These are phyloP conservation scores for Rubia tinctorum DNA, from an alignment of 305 asterid species.

Conservation along the genomic window DNA sequence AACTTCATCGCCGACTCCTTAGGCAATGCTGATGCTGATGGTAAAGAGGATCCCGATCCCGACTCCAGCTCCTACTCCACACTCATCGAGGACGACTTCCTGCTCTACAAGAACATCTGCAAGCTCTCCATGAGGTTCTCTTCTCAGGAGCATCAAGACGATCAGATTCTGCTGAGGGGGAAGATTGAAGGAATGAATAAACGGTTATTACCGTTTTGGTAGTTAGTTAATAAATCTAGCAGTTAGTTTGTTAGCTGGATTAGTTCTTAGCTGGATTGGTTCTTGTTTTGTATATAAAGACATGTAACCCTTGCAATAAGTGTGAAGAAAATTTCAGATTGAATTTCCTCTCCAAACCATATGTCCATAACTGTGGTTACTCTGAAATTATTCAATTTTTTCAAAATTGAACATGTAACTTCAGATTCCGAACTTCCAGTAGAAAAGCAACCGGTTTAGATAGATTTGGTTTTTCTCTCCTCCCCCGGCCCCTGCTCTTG, in stretches of 20 bases:
- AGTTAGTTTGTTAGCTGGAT: too few species aligned
- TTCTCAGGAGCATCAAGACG: conserved; percentile 80
- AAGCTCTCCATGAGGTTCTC: conserved; percentile 96
- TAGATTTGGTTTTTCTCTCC: conserved; percentile 33
- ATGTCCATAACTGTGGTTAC: too few species aligned
- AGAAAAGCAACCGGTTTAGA: conserved; percentile 19
- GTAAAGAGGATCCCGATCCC: conserved; percentile 25
- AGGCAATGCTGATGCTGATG: too few species aligned
- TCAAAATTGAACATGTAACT: background rate
- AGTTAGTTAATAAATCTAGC: too few species aligned
- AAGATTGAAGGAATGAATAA: too few species aligned
- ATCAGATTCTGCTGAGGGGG: conserved; percentile 93
- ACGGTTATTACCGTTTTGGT: too few species aligned
- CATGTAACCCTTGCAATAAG: too few species aligned
- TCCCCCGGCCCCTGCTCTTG: conserved; percentile 42
- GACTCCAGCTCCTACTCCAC: conserved; percentile 42
- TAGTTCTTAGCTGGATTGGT: too few species aligned
- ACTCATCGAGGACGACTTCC: conserved; percentile 89
- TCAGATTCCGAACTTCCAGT: background rate
- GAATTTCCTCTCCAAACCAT: too few species aligned
- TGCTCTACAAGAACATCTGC: conserved; percentile 90
- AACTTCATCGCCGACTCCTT: conserved; percentile 70
- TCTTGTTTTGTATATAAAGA: too few species aligned
- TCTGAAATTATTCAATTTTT: too few species aligned
- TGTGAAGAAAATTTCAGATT: too few species aligned